Percentiles rank a stretch among this genome's conserved stretches.
Conservation (phyloP, 2,329 filamentous ascomycete species). For the Chalaropsis thielavioides region DNA sequence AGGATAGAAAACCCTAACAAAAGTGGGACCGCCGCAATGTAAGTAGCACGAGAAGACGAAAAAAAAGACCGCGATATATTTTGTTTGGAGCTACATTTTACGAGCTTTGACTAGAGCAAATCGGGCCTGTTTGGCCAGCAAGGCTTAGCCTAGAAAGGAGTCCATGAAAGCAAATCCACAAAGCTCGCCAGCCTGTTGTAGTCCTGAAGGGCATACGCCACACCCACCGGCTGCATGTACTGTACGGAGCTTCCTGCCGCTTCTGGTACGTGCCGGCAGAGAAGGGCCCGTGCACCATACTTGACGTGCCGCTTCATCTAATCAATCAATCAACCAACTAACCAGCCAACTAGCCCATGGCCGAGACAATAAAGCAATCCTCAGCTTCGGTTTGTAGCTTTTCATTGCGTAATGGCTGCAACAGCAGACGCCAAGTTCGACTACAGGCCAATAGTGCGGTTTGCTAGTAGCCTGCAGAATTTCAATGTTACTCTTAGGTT, state of each 20-base stretch:
- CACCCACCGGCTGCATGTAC: neutral
- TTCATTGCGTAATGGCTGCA: neutral
- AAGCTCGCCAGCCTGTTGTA: neutral
- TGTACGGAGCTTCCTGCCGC: neutral
- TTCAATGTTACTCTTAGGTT: neutral
- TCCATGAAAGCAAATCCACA: neutral
- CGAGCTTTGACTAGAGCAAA: neutral
- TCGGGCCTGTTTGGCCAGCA: neutral
- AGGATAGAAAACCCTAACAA: constrained; percentile 20
- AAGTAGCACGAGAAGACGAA: neutral
- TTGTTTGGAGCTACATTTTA: neutral
- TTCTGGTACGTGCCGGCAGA: neutral
- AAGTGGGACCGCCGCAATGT: neutral
- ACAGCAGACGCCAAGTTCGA: neutral
- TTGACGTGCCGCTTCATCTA: neutral
- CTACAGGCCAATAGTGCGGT: neutral
- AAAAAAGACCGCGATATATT: neutral
- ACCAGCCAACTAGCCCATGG: neutral
- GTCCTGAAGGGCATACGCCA: neutral
- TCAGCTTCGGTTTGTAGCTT: neutral
- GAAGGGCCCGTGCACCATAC: neutral
- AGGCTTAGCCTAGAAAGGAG: no score
- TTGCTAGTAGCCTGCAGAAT: neutral
- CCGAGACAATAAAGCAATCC: neutral
- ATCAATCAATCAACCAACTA: neutral